Base-by-base conservation (phyloP, 805 yeast genomes). In the Kazachstania psychrophila region DNA sequence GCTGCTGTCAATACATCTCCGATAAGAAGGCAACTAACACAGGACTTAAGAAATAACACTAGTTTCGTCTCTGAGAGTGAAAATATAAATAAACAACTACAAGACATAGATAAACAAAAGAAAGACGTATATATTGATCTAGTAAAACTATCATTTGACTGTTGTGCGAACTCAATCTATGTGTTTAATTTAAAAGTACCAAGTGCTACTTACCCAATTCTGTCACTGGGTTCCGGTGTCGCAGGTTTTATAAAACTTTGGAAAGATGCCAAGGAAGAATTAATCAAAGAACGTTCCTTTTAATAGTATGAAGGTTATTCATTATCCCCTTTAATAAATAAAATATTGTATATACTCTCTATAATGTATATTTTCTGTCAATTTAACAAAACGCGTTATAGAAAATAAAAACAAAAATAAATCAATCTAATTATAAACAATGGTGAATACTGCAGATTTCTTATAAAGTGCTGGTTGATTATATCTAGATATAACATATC, bases 141-240 rank as follows among this genome's bases (percentile, higher is more conserved):
- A 1, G 42, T 58, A 2, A 65, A 70, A 45, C 49, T 70, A 10
- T 16, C 57, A 1, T 72, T 69, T 37, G 79, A 73, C 51, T 61
- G 70, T 28, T 47, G 60, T 9, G 73, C 69, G 38, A 75, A 70
- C 48, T 50, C 72, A 1, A 62, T 70, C 2, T 69, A 63, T 39
- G 64, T 72, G 10, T 70, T 71, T 42, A 50, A 63, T 16, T 34
- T 68, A 36, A 64, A 64, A 32, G 41, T 48, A 3, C 58, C 60
- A n/a, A 49, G 47, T 10, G 58, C 56, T 12, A 53, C 60, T 0
- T 56, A 58, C 28, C 52, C 52, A 3, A 28, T 50, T 5, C 36
- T 59, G 19, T 57, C 62, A 5, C 38, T 59, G n/a, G 41, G 47
- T 12, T 57, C 62, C 6, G 62, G 61, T 34, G 31, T 52, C 5